These are phyloP conservation scores for Solanum hybrid DNA, from an alignment of 305 asterid genomes.

Conservation along the genomic window DNA sequence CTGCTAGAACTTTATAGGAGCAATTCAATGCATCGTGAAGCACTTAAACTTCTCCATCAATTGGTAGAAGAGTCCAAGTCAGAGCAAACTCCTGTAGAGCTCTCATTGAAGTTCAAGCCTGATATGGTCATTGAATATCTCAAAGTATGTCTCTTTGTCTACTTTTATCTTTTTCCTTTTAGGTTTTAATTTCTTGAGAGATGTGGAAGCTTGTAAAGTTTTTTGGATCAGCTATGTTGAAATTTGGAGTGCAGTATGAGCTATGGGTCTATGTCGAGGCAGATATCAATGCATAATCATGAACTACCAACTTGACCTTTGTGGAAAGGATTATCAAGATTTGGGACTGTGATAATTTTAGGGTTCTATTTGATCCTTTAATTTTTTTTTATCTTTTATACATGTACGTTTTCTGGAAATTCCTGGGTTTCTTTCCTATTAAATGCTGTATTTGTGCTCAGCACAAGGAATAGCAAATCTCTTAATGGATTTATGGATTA, in stretches of 20 bases:
- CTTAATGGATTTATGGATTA: background rate
- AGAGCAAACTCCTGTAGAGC: slow-evolving; percentile 65
- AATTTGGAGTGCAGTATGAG: background rate
- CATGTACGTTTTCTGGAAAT: background rate
- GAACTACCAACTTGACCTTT: background rate
- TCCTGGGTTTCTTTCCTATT: background rate
- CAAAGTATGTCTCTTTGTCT: slow-evolving; percentile 46
- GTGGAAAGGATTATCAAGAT: background rate
- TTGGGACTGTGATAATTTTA: background rate
- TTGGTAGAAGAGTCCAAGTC: slow-evolving; percentile 85
- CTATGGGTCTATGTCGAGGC: background rate
- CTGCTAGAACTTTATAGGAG: slow-evolving; percentile 81
- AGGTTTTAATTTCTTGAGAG: slow-evolving; percentile 3
- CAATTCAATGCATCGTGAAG: slow-evolving; percentile 84
- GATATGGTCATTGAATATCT: slow-evolving; percentile 94
- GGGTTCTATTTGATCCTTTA: background rate
- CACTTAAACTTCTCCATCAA: slow-evolving; percentile 79
- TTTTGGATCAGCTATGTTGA: background rate
- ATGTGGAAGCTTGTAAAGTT: background rate
- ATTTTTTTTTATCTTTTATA: background rate
- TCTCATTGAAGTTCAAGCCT: slow-evolving; percentile 80
- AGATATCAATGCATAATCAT: background rate
- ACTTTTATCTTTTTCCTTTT: slow-evolving; percentile 9
- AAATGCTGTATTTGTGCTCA: background rate
- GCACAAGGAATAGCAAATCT: background rate